Percentiles rank a stretch among this genome's conserved stretches.
Evolutionary conservation across 2,329 filamentous ascomycete species (phyloP).

Genomic region (Rutstroemia sp.): DNA sequence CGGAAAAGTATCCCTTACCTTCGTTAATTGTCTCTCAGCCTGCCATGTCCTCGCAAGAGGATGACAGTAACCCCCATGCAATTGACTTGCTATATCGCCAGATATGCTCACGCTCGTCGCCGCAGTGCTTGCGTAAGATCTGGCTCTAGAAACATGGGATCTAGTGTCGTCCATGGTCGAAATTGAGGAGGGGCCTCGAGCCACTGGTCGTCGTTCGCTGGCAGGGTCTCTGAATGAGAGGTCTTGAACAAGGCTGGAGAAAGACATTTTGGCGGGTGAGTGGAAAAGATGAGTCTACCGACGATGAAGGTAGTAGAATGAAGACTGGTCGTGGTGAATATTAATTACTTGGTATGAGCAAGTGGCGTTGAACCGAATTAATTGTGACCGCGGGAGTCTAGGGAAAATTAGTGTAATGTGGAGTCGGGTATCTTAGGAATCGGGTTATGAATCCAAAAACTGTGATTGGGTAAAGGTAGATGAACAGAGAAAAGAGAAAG

Average conservation of each 20-base stretch:
- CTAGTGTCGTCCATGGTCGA: conserved; percentile 49
- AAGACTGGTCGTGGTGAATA: neutral
- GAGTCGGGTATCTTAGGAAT: neutral
- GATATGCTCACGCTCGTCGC: conserved; percentile 63
- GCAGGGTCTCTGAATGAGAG: conserved; percentile 50
- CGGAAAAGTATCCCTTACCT: conserved; percentile 43
- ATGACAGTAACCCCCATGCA: conserved; percentile 77
- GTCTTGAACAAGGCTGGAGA: conserved; percentile 61
- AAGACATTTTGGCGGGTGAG: conserved; percentile 41
- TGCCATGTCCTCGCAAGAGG: conserved; percentile 76
- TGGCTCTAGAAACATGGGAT: conserved; percentile 55
- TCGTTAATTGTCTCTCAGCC: conserved; percentile 76
- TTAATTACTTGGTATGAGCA: neutral
- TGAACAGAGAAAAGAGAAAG: neutral
- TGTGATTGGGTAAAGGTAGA: conserved; percentile 4
- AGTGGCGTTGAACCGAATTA: neutral
- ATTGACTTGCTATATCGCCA: conserved; percentile 72
- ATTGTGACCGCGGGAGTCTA: neutral
- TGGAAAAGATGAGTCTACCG: neutral
- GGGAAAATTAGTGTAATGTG: neutral
- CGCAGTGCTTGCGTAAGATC: conserved; percentile 59
- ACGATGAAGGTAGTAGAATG: neutral
- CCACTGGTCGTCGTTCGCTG: conserved; percentile 38
- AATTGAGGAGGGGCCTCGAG: conserved; percentile 36
- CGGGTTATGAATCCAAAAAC: conserved; percentile 4